phyloP scores from a whole-genome alignment of 2,329 filamentous ascomycete genomes.

The Orbilia brochopaga region DNA sequence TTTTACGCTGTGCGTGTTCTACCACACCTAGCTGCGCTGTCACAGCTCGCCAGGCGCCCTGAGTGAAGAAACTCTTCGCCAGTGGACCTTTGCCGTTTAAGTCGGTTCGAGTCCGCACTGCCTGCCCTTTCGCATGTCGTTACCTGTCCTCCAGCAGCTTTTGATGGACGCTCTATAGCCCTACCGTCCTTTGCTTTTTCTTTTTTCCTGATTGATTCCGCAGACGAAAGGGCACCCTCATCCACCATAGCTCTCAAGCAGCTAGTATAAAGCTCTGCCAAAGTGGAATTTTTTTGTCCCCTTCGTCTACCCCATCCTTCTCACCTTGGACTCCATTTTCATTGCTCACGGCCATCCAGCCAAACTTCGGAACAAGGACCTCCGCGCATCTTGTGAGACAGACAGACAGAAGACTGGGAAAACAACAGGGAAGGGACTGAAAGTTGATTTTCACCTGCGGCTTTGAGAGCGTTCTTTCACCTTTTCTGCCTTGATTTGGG shows the following conservation, averaged over 20 bases:
- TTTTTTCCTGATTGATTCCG: constrained; percentile 17
- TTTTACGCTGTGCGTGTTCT: constrained; percentile 29
- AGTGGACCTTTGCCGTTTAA: constrained; percentile 47
- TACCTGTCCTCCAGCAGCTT: constrained; percentile 33
- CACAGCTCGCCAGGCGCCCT: constrained; percentile 39
- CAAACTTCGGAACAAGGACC: constrained; percentile 28
- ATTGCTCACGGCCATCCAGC: constrained; percentile 37
- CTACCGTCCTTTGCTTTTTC: constrained; percentile 40
- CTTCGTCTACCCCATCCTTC: constrained; percentile 40
- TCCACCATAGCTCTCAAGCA: constrained; percentile 41
- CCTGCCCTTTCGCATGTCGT: constrained; percentile 44
- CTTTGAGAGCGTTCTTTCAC: constrained; percentile 29
- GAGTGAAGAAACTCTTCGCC: constrained; percentile 32
- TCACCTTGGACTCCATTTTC: constrained; percentile 28
- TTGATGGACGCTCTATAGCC: constrained; percentile 32
- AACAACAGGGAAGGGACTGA: constrained; percentile 23
- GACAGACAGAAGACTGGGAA: constrained; percentile 21
- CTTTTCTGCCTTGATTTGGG: constrained; percentile 29
- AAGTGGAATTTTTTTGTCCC: constrained; percentile 48
- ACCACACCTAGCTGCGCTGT: constrained; percentile 47
- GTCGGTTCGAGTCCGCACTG: constrained; percentile 45
- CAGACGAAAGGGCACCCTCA: constrained; percentile 38
- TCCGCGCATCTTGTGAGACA: constrained; percentile 45
- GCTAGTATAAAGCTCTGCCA: constrained; percentile 50
- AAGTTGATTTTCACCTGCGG: constrained; percentile 18